These are phyloP conservation scores for Lantana camara DNA, from an alignment of 257 asterid genomes.

Conservation along the genomic window DNA sequence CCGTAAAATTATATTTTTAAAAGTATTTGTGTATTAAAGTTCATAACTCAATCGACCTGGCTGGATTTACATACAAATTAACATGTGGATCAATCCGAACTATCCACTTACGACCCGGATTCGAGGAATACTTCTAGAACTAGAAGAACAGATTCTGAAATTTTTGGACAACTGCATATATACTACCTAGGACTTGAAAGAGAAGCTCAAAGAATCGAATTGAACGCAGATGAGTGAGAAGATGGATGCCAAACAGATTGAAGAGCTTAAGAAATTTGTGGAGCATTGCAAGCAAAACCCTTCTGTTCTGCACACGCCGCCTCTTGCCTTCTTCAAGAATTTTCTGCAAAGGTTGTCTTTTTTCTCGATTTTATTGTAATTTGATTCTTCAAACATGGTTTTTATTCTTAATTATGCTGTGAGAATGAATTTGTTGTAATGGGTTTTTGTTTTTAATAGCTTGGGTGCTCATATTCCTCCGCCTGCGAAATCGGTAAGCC, in stretches of 20 bases:
- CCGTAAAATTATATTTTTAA: too few relatives aligned
- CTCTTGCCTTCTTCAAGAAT: slow-evolving; percentile 59
- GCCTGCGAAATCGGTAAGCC: slow-evolving; percentile 48
- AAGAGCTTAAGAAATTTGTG: slow-evolving; percentile 53
- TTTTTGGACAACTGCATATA: background rate
- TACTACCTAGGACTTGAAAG: background rate
- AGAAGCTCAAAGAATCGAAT: background rate
- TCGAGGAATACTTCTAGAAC: slow-evolving; percentile 12
- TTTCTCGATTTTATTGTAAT: background rate
- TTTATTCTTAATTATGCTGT: background rate
- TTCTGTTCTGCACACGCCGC: slow-evolving; percentile 43
- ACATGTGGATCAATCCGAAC: background rate
- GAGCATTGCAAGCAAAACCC: slow-evolving; percentile 52
- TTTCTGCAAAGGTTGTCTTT: slow-evolving; percentile 59
- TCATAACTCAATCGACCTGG: background rate
- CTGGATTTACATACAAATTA: background rate
- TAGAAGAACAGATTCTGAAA: background rate
- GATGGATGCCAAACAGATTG: slow-evolving; percentile 50
- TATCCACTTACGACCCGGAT: background rate
- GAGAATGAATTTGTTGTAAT: background rate
- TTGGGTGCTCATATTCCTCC: slow-evolving; percentile 62
- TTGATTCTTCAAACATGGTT: background rate
- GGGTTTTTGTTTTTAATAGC: slow-evolving; percentile 32
- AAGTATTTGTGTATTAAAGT: too few relatives aligned
- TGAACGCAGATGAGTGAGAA: slow-evolving; percentile 2